Base-by-base conservation (phyloP, 148 eudicot species). In the Chenopodium berlandieri region DNA sequence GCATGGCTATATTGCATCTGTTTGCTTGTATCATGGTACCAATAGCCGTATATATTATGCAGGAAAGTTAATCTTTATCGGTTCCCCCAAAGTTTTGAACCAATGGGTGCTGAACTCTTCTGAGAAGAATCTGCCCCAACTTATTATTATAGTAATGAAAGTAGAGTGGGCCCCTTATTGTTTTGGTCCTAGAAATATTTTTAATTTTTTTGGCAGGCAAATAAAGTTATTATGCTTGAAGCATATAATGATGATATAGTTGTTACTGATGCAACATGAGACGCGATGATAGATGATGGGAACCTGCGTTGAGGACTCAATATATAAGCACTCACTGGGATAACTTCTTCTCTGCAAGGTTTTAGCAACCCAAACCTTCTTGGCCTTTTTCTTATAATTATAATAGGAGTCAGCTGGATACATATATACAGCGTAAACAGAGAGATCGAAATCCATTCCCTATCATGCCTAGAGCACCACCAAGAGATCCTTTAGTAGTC, bases 401-500 rank as follows among this genome's bases (percentile, higher is more conserved):
- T 37, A 37, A 0, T 37, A 34, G 37, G 37, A 34, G 37, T 34
- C 37, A 34, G 27, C 0, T 27, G 27, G 27, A 27, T 27, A 27
- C 0, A 27, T 27, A 52, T 52, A 52, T 2, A 54, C 0, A 14
- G 20, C 60, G 60, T 54, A 4, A 54, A 54, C 20, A 54, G 16
- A 14, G 17, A 56, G 4, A 14, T 4, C 22, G 4, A 14, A 12
- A 56, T 12, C 62, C 62, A 56, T 56, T 56, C 22, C 5, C 30
- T 47, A 65, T 66, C 81, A 90, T 89, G 93, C 83, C 90, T 22
- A 80, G 93, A 22, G 14, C 19, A 60, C 78, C 88, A 60, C 81
- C 88, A 19, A 90, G 94, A 70, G 94, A 93, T 80, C 94, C 98
- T 16, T 82, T 94, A 1, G 87, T 87, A 4, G 90, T 94, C 1